These are phyloP conservation scores for Xylariaceae sp. DNA, from an alignment of 2,329 filamentous ascomycete genomes.

Conservation along the genomic window DNA sequence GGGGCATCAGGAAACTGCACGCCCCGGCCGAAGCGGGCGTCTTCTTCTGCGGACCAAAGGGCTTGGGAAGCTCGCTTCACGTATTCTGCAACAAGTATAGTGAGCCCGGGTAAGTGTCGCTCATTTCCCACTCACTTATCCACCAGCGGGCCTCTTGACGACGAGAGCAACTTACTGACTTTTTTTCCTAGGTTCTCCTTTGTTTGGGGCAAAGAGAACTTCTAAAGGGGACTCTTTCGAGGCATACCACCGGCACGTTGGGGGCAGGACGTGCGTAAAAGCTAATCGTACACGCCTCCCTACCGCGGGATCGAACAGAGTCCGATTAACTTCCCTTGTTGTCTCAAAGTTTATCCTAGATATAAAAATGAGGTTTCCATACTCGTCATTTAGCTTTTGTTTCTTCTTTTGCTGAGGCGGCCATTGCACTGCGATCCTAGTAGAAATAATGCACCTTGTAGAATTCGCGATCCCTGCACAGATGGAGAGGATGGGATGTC, in stretches of 20 bases:
- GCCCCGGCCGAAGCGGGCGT: constrained; percentile 67
- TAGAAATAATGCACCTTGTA: no score
- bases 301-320: no score
- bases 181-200: constrained; percentile 20
- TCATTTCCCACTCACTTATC: neutral
- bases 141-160: neutral
- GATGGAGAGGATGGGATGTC: no score
- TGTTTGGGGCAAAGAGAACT: constrained; percentile 29
- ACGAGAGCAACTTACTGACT: constrained; percentile 1
- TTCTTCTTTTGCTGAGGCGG: no score
- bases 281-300: no score
- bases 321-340: no score
- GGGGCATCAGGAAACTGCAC: constrained; percentile 74
- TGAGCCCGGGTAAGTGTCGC: constrained; percentile 62
- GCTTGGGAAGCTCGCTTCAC: constrained; percentile 68
- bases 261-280: no score
- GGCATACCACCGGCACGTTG: neutral
- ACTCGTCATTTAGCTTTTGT: no score
- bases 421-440: no score
- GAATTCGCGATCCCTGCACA: no score
- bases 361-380: no score
- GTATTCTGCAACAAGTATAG: constrained; percentile 86
- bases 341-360: no score
- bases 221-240: constrained; percentile 12
- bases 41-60: constrained; percentile 83